Conservation (phyloP, 2,329 filamentous ascomycete genomes). For the Apiospora malaysiana region DNA sequence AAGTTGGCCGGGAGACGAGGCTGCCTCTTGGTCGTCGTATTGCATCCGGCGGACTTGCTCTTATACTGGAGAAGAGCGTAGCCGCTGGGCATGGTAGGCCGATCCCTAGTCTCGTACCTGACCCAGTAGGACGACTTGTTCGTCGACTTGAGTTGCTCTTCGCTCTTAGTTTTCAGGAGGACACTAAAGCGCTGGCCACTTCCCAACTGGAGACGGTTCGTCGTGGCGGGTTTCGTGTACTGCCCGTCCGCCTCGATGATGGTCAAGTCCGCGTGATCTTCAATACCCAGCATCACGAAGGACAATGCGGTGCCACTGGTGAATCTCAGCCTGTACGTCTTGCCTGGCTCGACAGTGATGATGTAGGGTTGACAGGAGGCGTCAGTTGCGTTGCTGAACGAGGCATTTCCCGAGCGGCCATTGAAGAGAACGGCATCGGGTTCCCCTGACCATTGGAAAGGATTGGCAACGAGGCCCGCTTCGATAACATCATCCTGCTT, state of each 20-base stretch:
- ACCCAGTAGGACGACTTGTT: constrained; percentile 49
- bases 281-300: constrained; percentile 59
- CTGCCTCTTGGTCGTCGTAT: background rate
- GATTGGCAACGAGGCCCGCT: constrained; percentile 51
- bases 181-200: constrained; percentile 66
- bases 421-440: constrained; percentile 63
- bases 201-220: constrained; percentile 59
- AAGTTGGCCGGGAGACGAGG: constrained; percentile 30
- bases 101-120: constrained; percentile 56
- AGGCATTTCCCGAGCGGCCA: constrained; percentile 52
- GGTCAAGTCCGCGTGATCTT: constrained; percentile 59
- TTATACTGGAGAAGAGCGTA: constrained; percentile 57
- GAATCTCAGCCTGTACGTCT: constrained; percentile 66
- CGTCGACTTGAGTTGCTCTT: constrained; percentile 46
- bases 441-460: constrained; percentile 66
- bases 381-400: constrained; percentile 42
- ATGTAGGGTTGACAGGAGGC: constrained; percentile 51
- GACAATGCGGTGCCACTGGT: constrained; percentile 63
- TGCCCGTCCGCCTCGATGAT: constrained; percentile 66
- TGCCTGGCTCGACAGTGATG: constrained; percentile 64
- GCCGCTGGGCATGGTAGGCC: constrained; percentile 49
- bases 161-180: constrained; percentile 58
- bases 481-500: constrained; percentile 59
- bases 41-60: constrained; percentile 21
- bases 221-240: constrained; percentile 55